Evolutionary conservation across 2,329 filamentous ascomycete genomes (phyloP).

Genomic region (Ceratocystis cubensis): DNA sequence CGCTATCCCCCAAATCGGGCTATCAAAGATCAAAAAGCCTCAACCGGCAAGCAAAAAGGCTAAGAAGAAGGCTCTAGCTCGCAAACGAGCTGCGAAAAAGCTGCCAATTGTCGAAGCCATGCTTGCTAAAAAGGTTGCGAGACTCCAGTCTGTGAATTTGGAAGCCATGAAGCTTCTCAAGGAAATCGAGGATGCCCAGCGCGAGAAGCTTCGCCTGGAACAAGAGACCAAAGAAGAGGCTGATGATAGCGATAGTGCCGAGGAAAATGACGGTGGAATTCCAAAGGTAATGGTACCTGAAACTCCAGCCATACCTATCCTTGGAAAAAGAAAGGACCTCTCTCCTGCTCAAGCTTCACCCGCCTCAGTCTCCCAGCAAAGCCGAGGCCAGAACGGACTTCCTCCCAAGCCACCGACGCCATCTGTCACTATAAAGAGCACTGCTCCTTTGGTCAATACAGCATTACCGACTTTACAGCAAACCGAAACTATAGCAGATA

Average conservation of each 20-base stretch:
- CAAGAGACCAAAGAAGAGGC: not conserved
- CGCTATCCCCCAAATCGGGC: not conserved
- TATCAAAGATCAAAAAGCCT: conserved; percentile 3
- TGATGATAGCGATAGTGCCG: not conserved
- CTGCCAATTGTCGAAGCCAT: conserved; percentile 26
- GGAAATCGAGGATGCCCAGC: conserved; percentile 17
- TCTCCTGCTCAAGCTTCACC: not conserved
- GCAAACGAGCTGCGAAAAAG: conserved; percentile 26
- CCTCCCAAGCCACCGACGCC: not conserved
- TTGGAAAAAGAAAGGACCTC: not conserved
- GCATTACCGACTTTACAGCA: not conserved
- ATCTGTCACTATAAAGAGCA: not conserved
- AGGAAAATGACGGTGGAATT: not conserved
- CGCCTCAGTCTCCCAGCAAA: conserved; percentile 1
- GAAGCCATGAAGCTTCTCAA: conserved; percentile 18
- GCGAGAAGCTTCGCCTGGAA: conserved; percentile 12
- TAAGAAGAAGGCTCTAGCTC: not conserved
- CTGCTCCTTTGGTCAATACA: no score
- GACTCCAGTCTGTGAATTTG: conserved; percentile 14
- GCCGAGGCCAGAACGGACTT: not conserved
- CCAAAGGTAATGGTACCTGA: not conserved
- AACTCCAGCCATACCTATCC: not conserved
- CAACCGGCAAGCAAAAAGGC: not conserved
- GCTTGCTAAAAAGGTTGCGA: conserved; percentile 26
- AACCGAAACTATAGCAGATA: not conserved